A percentile compares a stretch with the other conserved stretches of the same genome.
phyloP scores from a whole-genome alignment of 129 eudicot genomes.

The Calendula officinalis region DNA sequence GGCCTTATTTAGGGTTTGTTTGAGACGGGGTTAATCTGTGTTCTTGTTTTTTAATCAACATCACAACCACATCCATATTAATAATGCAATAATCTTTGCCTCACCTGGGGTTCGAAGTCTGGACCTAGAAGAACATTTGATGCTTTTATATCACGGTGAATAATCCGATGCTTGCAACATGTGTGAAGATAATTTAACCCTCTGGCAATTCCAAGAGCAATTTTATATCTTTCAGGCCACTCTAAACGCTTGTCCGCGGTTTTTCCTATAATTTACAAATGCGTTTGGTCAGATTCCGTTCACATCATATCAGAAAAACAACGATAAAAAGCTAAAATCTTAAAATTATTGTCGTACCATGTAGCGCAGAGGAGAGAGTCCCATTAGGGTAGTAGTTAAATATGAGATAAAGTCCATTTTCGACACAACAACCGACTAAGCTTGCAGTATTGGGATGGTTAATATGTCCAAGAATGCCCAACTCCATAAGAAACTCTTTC shows the following conservation, averaged over 20 bases:
- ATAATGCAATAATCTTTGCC: constrained; percentile 9
- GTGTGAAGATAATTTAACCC: constrained; percentile 95
- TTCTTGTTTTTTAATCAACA: no score
- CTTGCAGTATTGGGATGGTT: constrained; percentile 83
- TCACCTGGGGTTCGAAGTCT: constrained; percentile 88
- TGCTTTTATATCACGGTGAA: constrained; percentile 94
- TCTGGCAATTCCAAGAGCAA: constrained; percentile 73
- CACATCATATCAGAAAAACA: background rate
- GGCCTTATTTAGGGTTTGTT: no score
- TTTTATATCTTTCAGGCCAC: constrained; percentile 77
- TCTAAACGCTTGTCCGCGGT: constrained; percentile 36
- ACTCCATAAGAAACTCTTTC: constrained; percentile 78
- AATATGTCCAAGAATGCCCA: constrained; percentile 85
- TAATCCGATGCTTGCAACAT: constrained; percentile 81
- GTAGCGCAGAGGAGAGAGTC: constrained; percentile 66
- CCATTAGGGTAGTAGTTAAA: constrained; percentile 81
- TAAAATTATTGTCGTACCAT: constrained; percentile 43
- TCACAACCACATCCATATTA: background rate
- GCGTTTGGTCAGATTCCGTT: background rate
- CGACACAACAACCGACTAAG: constrained; percentile 76
- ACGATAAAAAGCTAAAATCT: background rate
- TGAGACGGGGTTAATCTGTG: no score
- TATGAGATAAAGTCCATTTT: constrained; percentile 84
- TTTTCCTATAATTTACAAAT: constrained; percentile 37
- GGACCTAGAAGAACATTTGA: constrained; percentile 92